A percentile compares a stretch with the other conserved stretches of the same genome.
phyloP scores from a whole-genome alignment of 345 rosid species.

The Laguncularia racemosa region DNA sequence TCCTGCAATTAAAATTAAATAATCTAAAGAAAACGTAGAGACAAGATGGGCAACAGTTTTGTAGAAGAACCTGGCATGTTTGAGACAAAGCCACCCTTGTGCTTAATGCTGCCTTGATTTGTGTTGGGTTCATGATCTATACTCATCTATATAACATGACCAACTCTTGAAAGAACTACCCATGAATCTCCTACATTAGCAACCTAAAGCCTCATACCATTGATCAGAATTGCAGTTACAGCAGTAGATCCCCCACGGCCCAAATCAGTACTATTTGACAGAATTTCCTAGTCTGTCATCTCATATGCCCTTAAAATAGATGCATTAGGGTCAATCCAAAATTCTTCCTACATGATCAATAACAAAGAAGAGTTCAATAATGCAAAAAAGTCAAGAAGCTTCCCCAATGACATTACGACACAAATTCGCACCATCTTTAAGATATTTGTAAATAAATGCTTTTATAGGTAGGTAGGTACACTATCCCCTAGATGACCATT shows the following conservation, averaged over 20 bases:
- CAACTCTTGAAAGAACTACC: slow-evolving; percentile 49
- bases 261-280: slow-evolving; percentile 46
- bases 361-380: not conserved
- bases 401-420: too few species aligned
- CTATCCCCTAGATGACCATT: slow-evolving; percentile 74
- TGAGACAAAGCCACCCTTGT: slow-evolving; percentile 64
- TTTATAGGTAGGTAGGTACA: slow-evolving; percentile 67
- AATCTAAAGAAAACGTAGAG: too few species aligned
- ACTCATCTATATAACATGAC: slow-evolving; percentile 54
- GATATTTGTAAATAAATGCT: slow-evolving; percentile 53
- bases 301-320: slow-evolving; percentile 52
- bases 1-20: too few species aligned
- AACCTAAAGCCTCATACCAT: slow-evolving; percentile 47
- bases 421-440: slow-evolving; percentile 62
- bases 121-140: slow-evolving; percentile 65
- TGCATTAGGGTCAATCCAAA: slow-evolving; percentile 31
- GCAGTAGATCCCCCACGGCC: slow-evolving; percentile 83
- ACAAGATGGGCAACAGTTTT: too few species aligned
- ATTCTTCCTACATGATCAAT: slow-evolving; percentile 32
- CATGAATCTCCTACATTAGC: slow-evolving; percentile 79
- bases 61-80: slow-evolving; percentile 75
- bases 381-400: not conserved
- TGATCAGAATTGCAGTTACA: slow-evolving; percentile 58
- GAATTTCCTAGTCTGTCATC: slow-evolving; percentile 56
- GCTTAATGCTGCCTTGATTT: slow-evolving; percentile 52